Percentiles rank a stretch among this genome's conserved stretches.
These are phyloP conservation scores for Pythium insidiosum DNA, from an alignment of 352 stramenopile genomes.

Conservation along the genomic window DNA sequence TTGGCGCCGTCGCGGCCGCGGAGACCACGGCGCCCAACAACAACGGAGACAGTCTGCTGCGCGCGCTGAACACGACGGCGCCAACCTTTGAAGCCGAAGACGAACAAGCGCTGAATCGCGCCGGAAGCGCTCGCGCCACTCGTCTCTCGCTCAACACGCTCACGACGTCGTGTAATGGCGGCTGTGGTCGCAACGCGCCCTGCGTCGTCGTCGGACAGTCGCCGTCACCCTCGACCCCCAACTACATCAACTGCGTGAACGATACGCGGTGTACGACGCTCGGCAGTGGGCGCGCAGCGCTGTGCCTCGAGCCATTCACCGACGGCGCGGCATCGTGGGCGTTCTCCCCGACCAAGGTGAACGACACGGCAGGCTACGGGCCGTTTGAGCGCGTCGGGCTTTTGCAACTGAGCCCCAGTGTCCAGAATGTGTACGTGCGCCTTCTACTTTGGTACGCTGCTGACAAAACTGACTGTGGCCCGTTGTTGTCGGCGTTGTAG, in stretches of 20 bases:
- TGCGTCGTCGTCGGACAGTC: slow-evolving; percentile 62
- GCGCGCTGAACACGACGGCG: no score
- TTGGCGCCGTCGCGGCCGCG: no score
- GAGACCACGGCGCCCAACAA: no score
- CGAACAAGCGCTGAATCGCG: slow-evolving; percentile 10
- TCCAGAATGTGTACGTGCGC: slow-evolving; percentile 37
- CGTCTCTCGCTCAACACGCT: slow-evolving; percentile 43
- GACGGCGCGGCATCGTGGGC: slow-evolving; percentile 27
- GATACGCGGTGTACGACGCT: slow-evolving; percentile 61
- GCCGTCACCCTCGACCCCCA: no score
- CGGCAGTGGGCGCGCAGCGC: slow-evolving; percentile 49
- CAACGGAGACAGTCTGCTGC: no score
- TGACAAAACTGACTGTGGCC: no score
- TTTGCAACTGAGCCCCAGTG: slow-evolving; percentile 38
- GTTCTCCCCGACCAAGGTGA: slow-evolving; percentile 45
- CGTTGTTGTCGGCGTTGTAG: no score
- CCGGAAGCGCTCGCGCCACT: slow-evolving; percentile 8
- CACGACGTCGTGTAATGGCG: slow-evolving; percentile 69
- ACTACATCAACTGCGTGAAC: slow-evolving; percentile 68
- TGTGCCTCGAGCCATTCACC: slow-evolving; percentile 55
- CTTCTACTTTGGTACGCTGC: no score
- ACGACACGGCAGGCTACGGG: slow-evolving; percentile 32
- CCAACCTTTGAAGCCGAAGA: slow-evolving; percentile 1
- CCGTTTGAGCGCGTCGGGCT: slow-evolving; percentile 71
- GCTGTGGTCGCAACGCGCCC: slow-evolving; percentile 42